Conservation (phyloP, 2,329 filamentous ascomycete genomes). For the Ophiognomonia clavigignenti-juglandacearum region DNA sequence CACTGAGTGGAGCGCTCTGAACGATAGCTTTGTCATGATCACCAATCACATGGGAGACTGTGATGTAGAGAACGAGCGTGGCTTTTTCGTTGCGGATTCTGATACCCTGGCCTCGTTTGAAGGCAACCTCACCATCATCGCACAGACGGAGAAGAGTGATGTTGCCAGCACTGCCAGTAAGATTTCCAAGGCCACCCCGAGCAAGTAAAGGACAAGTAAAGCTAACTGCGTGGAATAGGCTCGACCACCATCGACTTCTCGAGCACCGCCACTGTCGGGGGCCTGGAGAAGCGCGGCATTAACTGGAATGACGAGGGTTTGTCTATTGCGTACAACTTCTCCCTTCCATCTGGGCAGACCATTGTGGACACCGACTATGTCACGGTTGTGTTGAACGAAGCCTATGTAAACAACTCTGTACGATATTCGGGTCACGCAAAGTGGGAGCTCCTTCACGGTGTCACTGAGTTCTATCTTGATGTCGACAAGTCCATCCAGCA, state of each 20-base stretch:
- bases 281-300: slow-evolving; percentile 18
- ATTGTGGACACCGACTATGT: slow-evolving; percentile 18
- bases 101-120: slow-evolving; percentile 9
- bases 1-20: slow-evolving; percentile 15
- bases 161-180: slow-evolving; percentile 20
- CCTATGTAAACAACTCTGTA: slow-evolving; percentile 18
- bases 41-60: slow-evolving; percentile 22
- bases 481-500: slow-evolving; percentile 19
- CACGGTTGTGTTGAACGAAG: slow-evolving; percentile 19
- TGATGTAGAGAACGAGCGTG: slow-evolving; percentile 19
- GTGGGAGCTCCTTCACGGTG: slow-evolving; percentile 18
- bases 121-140: slow-evolving; percentile 17
- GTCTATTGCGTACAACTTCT: slow-evolving; percentile 18
- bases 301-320: slow-evolving; percentile 18
- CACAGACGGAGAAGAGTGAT: slow-evolving; percentile 20
- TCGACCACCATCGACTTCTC: slow-evolving; percentile 19
- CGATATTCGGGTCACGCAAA: slow-evolving; percentile 20
- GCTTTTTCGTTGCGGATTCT: slow-evolving; percentile 20
- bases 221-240: background rate
- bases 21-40: slow-evolving; percentile 20
- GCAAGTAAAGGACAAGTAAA: background rate
- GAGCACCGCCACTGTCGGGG: slow-evolving; percentile 17
- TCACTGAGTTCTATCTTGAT: slow-evolving; percentile 20
- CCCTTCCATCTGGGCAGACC: slow-evolving; percentile 17
- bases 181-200: background rate